Percentiles rank a stretch among this genome's conserved stretches.
phyloP scores from a whole-genome alignment of 2,329 filamentous ascomycete genomes.

The Beauveria sp. region DNA sequence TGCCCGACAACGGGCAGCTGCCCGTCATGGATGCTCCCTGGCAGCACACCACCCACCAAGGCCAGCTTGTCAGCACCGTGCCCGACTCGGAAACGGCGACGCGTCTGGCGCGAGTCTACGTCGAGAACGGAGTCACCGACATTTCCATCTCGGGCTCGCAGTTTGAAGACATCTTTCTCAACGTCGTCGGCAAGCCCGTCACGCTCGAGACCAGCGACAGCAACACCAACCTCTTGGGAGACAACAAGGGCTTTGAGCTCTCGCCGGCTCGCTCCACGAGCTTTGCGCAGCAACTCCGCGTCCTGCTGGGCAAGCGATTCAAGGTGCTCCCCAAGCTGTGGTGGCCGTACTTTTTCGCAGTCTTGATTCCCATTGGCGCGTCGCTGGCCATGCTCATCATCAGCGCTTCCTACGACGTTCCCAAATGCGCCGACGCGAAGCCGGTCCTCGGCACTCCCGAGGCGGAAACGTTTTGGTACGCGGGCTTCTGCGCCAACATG shows the following conservation, averaged over 20 bases:
- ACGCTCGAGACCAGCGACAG: constrained; percentile 3
- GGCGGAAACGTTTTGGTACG: neutral
- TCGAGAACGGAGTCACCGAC: constrained; percentile 37
- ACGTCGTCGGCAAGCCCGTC: constrained; percentile 17
- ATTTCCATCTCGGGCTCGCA: constrained; percentile 24
- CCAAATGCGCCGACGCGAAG: neutral
- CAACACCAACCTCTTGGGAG: neutral
- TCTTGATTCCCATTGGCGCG: constrained; percentile 33
- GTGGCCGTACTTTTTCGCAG: constrained; percentile 63
- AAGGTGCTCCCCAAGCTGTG: constrained; percentile 68
- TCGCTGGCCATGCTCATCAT: neutral
- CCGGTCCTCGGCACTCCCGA: neutral
- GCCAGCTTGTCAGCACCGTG: constrained; percentile 48
- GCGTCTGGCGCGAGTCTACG: constrained; percentile 31
- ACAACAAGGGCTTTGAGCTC: constrained; percentile 6
- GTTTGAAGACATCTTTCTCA: constrained; percentile 27
- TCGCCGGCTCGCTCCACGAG: constrained; percentile 4
- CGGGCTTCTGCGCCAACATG: neutral
- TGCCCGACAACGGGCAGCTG: constrained; percentile 2
- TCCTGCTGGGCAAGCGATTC: constrained; percentile 66
- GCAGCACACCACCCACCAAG: constrained; percentile 23
- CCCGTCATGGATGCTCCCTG: neutral
- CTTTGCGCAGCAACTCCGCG: constrained; percentile 47
- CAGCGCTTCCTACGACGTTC: neutral
- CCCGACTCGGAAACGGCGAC: constrained; percentile 26